These are phyloP conservation scores for Trichoderma oligosporum DNA, from an alignment of 2,329 filamentous ascomycete genomes.

Conservation along the genomic window DNA sequence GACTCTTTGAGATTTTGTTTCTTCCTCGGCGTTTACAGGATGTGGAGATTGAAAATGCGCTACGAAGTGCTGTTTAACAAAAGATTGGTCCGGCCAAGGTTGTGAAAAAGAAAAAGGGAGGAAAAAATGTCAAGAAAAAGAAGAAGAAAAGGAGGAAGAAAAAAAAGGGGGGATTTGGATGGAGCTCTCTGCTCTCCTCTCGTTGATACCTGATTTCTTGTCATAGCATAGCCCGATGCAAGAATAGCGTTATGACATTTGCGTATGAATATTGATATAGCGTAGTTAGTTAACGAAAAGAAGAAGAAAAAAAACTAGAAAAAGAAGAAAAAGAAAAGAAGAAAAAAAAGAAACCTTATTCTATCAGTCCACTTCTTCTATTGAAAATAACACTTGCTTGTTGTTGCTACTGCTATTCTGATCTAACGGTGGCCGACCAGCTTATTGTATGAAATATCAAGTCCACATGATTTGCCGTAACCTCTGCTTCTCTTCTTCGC, in stretches of 20 bases:
- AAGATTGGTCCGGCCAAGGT: neutral
- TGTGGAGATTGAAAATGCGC: neutral
- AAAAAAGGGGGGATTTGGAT: neutral
- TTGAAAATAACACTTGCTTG: neutral
- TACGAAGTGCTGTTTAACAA: neutral
- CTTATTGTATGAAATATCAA: neutral
- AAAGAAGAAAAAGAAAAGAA: neutral
- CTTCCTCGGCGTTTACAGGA: slow-evolving; percentile 1
- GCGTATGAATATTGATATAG: neutral
- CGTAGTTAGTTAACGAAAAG: neutral
- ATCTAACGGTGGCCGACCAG: neutral
- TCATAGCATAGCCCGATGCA: slow-evolving; percentile 8
- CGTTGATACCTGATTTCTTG: slow-evolving; percentile 4
- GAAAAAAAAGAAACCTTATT: neutral
- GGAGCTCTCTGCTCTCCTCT: slow-evolving; percentile 2
- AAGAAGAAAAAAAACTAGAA: neutral
- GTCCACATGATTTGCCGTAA: slow-evolving; percentile 51
- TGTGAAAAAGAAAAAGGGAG: neutral
- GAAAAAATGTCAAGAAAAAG: neutral
- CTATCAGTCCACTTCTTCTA: neutral
- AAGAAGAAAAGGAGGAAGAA: neutral
- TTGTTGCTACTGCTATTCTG: too few relatives aligned
- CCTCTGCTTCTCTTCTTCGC: slow-evolving; percentile 56
- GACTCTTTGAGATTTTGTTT: neutral
- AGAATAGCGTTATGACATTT: slow-evolving; percentile 11